phyloP scores from a whole-genome alignment of 352 stramenopile genomes.

The Blastocystis sp. region DNA sequence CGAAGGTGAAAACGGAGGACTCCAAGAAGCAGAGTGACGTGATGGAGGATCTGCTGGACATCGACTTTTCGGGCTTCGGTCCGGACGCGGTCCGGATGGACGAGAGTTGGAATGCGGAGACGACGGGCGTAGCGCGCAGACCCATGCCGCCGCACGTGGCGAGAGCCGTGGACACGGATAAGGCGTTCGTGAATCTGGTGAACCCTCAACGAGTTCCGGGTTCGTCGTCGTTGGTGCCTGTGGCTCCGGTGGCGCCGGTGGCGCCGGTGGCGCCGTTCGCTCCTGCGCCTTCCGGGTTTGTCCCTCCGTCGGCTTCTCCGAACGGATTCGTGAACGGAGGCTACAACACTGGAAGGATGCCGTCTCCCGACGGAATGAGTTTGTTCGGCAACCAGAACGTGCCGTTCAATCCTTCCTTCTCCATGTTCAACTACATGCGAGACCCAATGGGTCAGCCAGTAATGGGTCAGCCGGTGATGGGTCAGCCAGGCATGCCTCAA shows the following conservation, averaged over 20 bases:
- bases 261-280: too few species aligned
- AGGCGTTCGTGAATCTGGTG: not conserved
- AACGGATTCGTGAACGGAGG: not conserved
- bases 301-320: not conserved
- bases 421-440: too few species aligned
- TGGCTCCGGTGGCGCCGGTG: too few species aligned
- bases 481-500: not conserved
- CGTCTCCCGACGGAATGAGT: not conserved
- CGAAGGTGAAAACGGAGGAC: conserved; percentile 15
- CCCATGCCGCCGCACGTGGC: not conserved
- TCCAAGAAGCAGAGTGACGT: not conserved
- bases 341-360: too few species aligned
- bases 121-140: not conserved
- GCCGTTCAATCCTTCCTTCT: not conserved
- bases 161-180: not conserved
- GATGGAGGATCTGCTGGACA: conserved; percentile 40
- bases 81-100: conserved; percentile 16
- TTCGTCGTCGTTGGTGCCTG: too few species aligned
- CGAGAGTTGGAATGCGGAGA: conserved; percentile 1
- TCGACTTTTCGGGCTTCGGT: conserved; percentile 42
- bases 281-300: too few species aligned
- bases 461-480: too few species aligned
- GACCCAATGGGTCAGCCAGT: too few species aligned
- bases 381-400: not conserved
- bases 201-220: not conserved